A percentile compares a stretch with the other conserved stretches of the same genome.
Evolutionary conservation across 163 green algal genomes (phyloP).

Genomic region (Scenedesmus sp.): DNA sequence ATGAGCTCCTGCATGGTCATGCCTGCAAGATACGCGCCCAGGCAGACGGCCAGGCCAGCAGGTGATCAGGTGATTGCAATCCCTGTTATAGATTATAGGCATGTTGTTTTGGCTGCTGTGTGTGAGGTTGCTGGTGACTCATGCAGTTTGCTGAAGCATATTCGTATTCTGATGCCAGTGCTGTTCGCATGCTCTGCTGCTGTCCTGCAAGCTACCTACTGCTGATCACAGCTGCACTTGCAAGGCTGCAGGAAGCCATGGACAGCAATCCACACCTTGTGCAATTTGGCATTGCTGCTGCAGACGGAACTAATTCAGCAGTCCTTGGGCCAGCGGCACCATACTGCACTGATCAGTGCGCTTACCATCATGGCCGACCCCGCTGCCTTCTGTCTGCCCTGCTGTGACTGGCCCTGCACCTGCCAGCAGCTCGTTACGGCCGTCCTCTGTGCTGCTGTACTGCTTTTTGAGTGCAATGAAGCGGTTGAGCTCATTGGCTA

Average conservation of each 20-base stretch:
- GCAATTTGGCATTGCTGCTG: not conserved
- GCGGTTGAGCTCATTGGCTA: constrained; percentile 86
- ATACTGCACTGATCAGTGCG: not conserved
- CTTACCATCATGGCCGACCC: constrained; percentile 25
- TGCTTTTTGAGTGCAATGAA: constrained; percentile 89
- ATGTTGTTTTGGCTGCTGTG: not conserved
- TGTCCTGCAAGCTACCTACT: not conserved
- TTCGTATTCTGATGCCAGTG: not conserved
- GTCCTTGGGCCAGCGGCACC: not conserved
- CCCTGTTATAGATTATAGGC: too few species aligned
- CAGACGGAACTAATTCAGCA: not conserved
- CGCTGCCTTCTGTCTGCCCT: not conserved
- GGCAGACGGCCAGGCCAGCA: not conserved
- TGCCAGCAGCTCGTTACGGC: constrained; percentile 58
- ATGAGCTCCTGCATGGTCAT: constrained; percentile 90
- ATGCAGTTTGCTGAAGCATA: not conserved
- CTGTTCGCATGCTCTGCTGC: not conserved
- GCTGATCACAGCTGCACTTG: not conserved
- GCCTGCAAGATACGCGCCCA: constrained; percentile 59
- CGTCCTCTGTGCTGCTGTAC: constrained; percentile 35
- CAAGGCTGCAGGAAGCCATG: not conserved
- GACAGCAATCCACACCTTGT: not conserved
- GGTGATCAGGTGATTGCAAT: not conserved
- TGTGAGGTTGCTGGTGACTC: not conserved
- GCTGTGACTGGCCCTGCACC: constrained; percentile 38